phyloP scores from a whole-genome alignment of 305 asterid genomes.

The Petunia hybrid region DNA sequence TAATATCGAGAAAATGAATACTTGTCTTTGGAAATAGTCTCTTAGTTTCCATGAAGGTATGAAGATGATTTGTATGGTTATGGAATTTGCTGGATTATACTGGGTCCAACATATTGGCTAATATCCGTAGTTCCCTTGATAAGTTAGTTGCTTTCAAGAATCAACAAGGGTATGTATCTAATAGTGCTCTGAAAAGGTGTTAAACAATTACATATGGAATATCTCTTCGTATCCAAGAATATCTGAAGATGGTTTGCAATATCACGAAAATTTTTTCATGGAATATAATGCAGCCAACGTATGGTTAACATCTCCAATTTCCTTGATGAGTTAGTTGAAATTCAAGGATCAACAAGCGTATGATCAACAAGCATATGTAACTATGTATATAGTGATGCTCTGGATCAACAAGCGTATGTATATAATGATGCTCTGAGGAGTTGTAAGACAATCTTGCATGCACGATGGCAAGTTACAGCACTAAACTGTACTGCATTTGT shows the following conservation, averaged over 20 bases:
- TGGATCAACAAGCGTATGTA: not conserved
- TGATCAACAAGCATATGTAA: not conserved
- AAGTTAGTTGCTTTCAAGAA: conserved; percentile 13
- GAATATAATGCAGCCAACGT: not conserved
- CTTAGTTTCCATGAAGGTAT: not conserved
- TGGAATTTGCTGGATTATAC: not conserved
- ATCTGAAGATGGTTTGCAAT: not conserved
- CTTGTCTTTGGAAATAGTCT: not conserved
- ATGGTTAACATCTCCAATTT: not conserved
- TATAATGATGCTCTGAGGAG: conserved; percentile 6
- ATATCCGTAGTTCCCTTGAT: not conserved
- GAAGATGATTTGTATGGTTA: not conserved
- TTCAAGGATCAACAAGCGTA: conserved; percentile 7
- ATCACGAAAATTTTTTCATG: not conserved
- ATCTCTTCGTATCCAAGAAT: not conserved
- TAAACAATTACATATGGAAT: not conserved
- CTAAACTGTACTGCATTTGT: not conserved
- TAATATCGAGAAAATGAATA: conserved; percentile 26
- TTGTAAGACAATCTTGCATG: not conserved
- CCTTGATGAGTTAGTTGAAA: conserved; percentile 10
- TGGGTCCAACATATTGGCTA: not conserved
- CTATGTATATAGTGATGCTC: too few species aligned
- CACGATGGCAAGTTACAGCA: not conserved
- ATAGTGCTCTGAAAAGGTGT: not conserved
- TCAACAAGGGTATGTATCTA: conserved; percentile 1